Evolutionary conservation across 306 rosid genomes (phyloP), one percentile per base, ranked within the genome.

Genomic region (Cicer chorassanicum): DNA sequence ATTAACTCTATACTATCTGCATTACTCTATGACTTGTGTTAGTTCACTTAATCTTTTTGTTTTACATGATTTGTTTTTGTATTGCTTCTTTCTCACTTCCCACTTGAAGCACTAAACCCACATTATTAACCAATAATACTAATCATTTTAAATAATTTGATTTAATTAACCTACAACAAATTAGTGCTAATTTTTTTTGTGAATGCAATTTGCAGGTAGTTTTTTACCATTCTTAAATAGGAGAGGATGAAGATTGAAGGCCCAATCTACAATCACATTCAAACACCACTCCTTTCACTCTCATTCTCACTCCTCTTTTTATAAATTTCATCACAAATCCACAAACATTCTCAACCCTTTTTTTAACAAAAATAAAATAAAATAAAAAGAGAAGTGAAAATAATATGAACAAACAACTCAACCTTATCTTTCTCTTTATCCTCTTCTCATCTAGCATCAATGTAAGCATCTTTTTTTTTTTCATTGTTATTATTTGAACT

Each of bases 321-420:
- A 93, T 91, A 93, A 87, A 88, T 70, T 77, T 74, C 80, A 56
- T 44, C 43, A 88, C 94, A 78, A 89, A 80, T 41, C 65, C 87
- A 56, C 89, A 87, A 86, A 87, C 85, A 83, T 88, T 91, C 91
- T 70, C 87, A 72, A 8, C 19, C 19, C 56, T 8, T 75, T 38
- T 40, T 11, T 4, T 10, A 51, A 64, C 40, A 14, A 29, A 40
- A 43, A 24, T 24, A 24, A 11, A 7, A 13, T 19, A 57, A 49
- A n/a, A 50, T 4, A 19, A 13, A 42, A 60, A 42, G 59, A 60
- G 40, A 24, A 24, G 34, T 19, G 41, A 19, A 60, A 74, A 77
- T 77, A 84, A 54, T 61, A 80, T 81, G 88, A 80, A 29, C 84
- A 68, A 75, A 72, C 81, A 78, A 78, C 80, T 81, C 78, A 68